Percentiles rank a stretch among this genome's conserved stretches.
Evolutionary conservation across 164 flowering plant genomes (phyloP).

Genomic region (Kalanchoe fedtschenkoi): DNA sequence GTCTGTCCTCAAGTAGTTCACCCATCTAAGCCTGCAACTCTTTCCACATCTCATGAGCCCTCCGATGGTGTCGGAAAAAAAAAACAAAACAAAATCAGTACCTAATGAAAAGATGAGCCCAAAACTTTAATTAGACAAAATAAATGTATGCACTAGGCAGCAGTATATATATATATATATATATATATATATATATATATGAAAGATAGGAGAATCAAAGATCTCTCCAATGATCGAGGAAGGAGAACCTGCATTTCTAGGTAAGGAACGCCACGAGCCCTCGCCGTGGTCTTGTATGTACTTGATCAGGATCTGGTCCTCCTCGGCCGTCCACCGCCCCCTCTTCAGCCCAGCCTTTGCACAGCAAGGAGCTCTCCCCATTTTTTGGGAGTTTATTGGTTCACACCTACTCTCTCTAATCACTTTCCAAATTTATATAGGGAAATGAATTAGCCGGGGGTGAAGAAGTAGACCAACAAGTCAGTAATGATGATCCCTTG

Average conservation of each 20-base stretch:
- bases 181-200: too few species aligned
- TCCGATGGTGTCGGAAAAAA: constrained; percentile 17
- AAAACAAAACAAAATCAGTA: too few species aligned
- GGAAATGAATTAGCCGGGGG: not conserved
- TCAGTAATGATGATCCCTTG: not conserved
- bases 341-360: constrained; percentile 75
- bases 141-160: not conserved
- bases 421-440: not conserved
- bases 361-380: constrained; percentile 98
- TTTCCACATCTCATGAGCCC: constrained; percentile 87
- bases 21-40: constrained; percentile 91
- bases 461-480: not conserved
- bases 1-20: constrained; percentile 70
- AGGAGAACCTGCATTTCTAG: constrained; percentile 84
- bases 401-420: not conserved
- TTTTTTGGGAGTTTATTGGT: constrained; percentile 3
- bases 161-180: not conserved
- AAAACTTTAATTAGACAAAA: too few species aligned
- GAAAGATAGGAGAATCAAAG: not conserved
- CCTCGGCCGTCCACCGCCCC: constrained; percentile 90
- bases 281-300: constrained; percentile 73
- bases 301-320: constrained; percentile 49
- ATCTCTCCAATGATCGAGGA: too few species aligned
- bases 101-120: too few species aligned
- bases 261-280: constrained; percentile 85